phyloP scores from a whole-genome alignment of 306 rosid species.

The Crotalaria pallida region DNA sequence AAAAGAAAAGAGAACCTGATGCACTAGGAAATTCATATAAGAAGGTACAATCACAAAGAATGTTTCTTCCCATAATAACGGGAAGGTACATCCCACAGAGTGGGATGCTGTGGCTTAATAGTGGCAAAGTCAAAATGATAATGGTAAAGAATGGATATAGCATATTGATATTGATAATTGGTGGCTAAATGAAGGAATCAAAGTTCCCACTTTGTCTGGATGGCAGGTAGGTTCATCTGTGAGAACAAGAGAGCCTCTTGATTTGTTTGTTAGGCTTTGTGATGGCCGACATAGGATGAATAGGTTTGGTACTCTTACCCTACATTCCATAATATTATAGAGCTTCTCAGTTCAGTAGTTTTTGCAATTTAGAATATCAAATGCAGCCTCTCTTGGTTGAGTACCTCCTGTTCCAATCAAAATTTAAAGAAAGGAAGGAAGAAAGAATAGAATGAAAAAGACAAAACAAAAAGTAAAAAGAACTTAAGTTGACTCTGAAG shows the following conservation, averaged over 20 bases:
- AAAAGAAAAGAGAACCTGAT: background rate
- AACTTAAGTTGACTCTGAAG: background rate
- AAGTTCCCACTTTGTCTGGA: conserved; percentile 18
- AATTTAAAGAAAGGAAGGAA: background rate
- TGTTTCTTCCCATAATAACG: conserved; percentile 22
- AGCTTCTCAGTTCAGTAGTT: background rate
- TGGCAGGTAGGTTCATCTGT: background rate
- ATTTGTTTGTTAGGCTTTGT: background rate
- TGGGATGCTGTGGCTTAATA: background rate
- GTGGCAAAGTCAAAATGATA: background rate
- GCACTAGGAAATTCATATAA: background rate
- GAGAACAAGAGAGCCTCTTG: background rate
- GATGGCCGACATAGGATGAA: conserved; percentile 11
- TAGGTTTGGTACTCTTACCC: background rate
- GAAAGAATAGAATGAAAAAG: background rate
- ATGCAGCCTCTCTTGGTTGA: background rate
- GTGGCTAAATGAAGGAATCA: conserved; percentile 9
- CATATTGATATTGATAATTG: conserved; percentile 6
- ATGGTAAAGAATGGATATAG: conserved; percentile 7
- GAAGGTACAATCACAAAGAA: background rate
- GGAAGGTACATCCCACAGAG: conserved; percentile 19
- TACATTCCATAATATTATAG: background rate
- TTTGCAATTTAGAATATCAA: background rate
- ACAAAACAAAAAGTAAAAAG: background rate
- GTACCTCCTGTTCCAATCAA: background rate